Conservation (phyloP, 164 flowering plant genomes). For the Umbellularia californica region DNA sequence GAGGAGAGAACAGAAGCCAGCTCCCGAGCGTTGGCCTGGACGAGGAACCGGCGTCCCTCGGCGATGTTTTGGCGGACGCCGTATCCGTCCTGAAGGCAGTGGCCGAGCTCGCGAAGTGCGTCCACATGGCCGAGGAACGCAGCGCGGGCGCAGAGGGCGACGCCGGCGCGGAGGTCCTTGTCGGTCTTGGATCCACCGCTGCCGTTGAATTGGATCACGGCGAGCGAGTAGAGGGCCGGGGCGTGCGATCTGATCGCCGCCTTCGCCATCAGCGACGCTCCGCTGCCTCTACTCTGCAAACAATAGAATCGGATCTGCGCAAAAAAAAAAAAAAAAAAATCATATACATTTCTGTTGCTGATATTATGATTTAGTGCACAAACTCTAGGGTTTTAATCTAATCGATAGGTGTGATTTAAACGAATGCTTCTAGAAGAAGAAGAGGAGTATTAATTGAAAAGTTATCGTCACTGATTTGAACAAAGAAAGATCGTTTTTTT, state of each 20-base stretch:
- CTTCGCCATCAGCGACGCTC: slow-evolving; percentile 70
- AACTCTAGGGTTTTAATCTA: too few species aligned
- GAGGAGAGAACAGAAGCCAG: slow-evolving; percentile 40
- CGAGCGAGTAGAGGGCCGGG: slow-evolving; percentile 67
- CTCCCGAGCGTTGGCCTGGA: slow-evolving; percentile 70
- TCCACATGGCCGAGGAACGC: slow-evolving; percentile 73
- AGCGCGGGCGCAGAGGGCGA: slow-evolving; percentile 70
- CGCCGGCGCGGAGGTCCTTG: slow-evolving; percentile 76
- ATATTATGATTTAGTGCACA: too few species aligned
- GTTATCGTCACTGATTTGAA: too few species aligned
- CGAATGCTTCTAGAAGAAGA: too few species aligned
- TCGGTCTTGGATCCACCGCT: slow-evolving; percentile 66
- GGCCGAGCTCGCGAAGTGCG: slow-evolving; percentile 77
- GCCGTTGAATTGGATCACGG: slow-evolving; percentile 90
- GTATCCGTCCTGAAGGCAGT: slow-evolving; percentile 84
- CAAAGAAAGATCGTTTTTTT: too few species aligned
- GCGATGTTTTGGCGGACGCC: slow-evolving; percentile 57
- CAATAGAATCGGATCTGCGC: slow-evolving; percentile 73
- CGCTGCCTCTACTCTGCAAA: slow-evolving; percentile 50
- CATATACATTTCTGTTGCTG: too few species aligned
- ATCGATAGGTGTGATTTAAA: too few species aligned
- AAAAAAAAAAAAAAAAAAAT: neutral
- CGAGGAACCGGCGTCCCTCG: slow-evolving; percentile 61
- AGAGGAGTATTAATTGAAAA: too few species aligned
- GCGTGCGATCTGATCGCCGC: slow-evolving; percentile 43